Conservation (phyloP, 768 basidiomycete species). For the Artomyces pyxidatus region DNA sequence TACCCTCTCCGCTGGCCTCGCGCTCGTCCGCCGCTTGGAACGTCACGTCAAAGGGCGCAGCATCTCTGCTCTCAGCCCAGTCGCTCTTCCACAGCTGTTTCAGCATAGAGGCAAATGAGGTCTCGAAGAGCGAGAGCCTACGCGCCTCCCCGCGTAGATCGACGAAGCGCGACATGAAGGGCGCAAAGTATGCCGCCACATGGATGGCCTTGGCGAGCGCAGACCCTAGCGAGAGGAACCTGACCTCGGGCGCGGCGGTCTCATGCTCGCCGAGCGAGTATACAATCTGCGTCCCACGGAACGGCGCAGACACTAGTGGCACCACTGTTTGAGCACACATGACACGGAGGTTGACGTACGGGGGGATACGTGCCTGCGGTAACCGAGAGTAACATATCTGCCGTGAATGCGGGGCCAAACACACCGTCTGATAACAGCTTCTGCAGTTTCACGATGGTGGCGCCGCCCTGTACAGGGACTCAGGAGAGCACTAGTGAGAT, state of each 20-base stretch:
- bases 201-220: slow-evolving; percentile 33
- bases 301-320: slow-evolving; percentile 40
- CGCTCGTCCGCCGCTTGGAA: slow-evolving; percentile 37
- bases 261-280: slow-evolving; percentile 36
- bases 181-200: slow-evolving; percentile 34
- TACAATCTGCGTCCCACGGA: slow-evolving; percentile 40
- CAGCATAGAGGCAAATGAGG: slow-evolving; percentile 26
- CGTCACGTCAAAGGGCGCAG: slow-evolving; percentile 39
- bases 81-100: slow-evolving; percentile 37
- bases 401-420: slow-evolving; percentile 31
- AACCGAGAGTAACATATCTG: slow-evolving; percentile 41
- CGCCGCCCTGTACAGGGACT: slow-evolving; percentile 31
- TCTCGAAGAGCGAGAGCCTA: slow-evolving; percentile 31
- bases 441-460: slow-evolving; percentile 40
- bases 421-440: slow-evolving; percentile 31
- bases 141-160: slow-evolving; percentile 39
- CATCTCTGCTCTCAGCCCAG: slow-evolving; percentile 41
- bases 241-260: slow-evolving; percentile 33
- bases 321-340: too few species aligned
- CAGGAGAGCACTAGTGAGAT: neutral
- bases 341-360: neutral
- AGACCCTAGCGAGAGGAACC: slow-evolving; percentile 32
- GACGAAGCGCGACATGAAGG: slow-evolving; percentile 28
- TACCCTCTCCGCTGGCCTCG: slow-evolving; percentile 31
- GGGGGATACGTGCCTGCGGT: slow-evolving; percentile 27